A percentile compares a stretch with the other conserved stretches of the same genome.
Conservation (phyloP, 805 yeast genomes). For the Ogataea allantospora region DNA sequence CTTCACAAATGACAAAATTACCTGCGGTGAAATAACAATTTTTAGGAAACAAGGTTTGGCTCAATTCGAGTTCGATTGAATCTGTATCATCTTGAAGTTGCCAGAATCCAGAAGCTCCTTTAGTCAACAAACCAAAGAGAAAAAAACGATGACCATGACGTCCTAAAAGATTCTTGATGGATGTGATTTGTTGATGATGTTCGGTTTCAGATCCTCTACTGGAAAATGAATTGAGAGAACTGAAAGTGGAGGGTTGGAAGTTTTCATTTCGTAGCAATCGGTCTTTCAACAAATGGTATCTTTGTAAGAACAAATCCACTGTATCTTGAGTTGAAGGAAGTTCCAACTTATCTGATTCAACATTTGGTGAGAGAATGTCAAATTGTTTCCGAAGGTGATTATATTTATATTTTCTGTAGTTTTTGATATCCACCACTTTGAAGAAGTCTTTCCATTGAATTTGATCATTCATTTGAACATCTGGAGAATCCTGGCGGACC, state of each 20-base stretch:
- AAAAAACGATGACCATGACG: conserved; percentile 74
- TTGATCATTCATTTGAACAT: conserved; percentile 6
- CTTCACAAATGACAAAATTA: conserved; percentile 77
- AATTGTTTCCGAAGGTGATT: conserved; percentile 64
- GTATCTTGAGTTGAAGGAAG: conserved; percentile 29
- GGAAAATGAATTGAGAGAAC: conserved; percentile 44
- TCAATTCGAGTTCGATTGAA: conserved; percentile 61
- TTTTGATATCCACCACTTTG: conserved; percentile 58
- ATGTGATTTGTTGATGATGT: conserved; percentile 47
- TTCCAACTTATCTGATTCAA: conserved; percentile 9
- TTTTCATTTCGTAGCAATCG: conserved; percentile 71
- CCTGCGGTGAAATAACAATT: conserved; percentile 74
- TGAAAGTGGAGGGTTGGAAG: conserved; percentile 55
- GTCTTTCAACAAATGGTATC: conserved; percentile 67
- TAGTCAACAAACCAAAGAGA: conserved; percentile 71
- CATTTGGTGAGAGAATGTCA: conserved; percentile 31
- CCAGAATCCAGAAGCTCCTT: conserved; percentile 64
- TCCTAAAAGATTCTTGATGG: conserved; percentile 83
- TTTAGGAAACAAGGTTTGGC: conserved; percentile 57
- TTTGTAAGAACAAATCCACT: conserved; percentile 44
- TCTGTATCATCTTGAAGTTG: conserved; percentile 82
- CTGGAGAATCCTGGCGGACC: conserved; percentile 15
- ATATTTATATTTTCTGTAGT: conserved; percentile 64
- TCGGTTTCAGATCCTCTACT: conserved; percentile 20
- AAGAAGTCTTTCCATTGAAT: conserved; percentile 75